These are phyloP conservation scores for Mycena capillaripes DNA, from an alignment of 768 basidiomycete genomes.

Conservation along the genomic window DNA sequence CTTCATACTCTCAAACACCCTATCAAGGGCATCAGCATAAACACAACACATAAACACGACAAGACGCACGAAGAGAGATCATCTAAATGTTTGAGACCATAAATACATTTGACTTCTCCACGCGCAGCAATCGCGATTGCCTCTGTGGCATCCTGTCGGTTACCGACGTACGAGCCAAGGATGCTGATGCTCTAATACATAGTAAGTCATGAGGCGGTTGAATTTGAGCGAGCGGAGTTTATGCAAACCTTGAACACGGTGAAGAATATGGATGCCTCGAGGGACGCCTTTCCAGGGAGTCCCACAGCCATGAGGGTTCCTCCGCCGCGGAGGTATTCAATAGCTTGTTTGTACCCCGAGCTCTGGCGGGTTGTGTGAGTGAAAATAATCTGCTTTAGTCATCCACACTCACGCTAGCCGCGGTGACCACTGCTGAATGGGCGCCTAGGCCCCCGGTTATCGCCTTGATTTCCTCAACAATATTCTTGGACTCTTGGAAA, in stretches of 20 bases:
- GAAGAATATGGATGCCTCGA: conserved; percentile 78
- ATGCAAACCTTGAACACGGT: conserved; percentile 69
- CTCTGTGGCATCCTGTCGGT: conserved; percentile 88
- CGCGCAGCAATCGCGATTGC: conserved; percentile 71
- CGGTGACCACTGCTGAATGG: conserved; percentile 76
- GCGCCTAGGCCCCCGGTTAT: conserved; percentile 79
- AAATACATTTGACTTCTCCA: conserved; percentile 27
- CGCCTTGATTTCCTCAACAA: conserved; percentile 74
- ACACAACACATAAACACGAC: neutral
- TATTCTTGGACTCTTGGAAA: conserved; percentile 75
- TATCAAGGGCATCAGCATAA: neutral
- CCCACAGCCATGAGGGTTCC: conserved; percentile 87
- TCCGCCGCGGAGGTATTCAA: conserved; percentile 81
- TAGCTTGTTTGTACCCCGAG: conserved; percentile 65
- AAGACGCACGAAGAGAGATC: conserved; percentile 22
- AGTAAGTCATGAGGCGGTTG: no score
- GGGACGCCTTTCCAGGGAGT: conserved; percentile 72
- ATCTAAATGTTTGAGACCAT: neutral
- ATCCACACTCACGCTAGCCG: conserved; percentile 57
- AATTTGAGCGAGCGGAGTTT: neutral
- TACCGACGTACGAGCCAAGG: conserved; percentile 71
- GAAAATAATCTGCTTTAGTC: neutral
- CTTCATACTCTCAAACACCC: conserved; percentile 21
- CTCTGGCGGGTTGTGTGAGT: conserved; percentile 37
- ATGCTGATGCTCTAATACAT: conserved; percentile 64